Evolutionary conservation across 2,329 filamentous ascomycete species (phyloP).

Genomic region (Fusarium paranaense): DNA sequence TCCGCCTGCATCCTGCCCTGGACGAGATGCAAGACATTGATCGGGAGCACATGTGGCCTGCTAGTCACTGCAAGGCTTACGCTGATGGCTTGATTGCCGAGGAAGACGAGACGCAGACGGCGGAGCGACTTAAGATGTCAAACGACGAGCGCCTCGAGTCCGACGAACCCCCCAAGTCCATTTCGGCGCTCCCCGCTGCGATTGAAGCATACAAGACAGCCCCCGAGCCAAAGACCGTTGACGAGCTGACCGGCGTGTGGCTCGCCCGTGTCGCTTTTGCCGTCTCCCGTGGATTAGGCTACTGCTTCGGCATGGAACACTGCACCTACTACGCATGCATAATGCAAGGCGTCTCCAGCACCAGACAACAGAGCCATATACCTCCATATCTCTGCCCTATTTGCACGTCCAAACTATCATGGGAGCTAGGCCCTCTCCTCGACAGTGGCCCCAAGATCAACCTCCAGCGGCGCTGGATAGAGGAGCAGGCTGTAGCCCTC

Average conservation of each 20-base stretch:
- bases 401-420: slow-evolving; percentile 65
- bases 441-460: slow-evolving; percentile 29
- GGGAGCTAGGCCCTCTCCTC: slow-evolving; percentile 10
- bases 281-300: slow-evolving; percentile 73
- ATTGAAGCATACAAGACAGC: slow-evolving; percentile 43
- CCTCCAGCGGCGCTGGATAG: slow-evolving; percentile 28
- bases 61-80: slow-evolving; percentile 68
- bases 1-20: slow-evolving; percentile 69
- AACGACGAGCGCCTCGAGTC: background rate
- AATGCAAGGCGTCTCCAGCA: slow-evolving; percentile 70
- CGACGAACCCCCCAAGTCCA: background rate
- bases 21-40: slow-evolving; percentile 55
- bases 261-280: slow-evolving; percentile 68
- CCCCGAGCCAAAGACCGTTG: slow-evolving; percentile 35
- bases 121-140: slow-evolving; percentile 3
- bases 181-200: slow-evolving; percentile 50
- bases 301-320: slow-evolving; percentile 75
- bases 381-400: slow-evolving; percentile 73
- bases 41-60: slow-evolving; percentile 70
- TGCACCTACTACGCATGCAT: slow-evolving; percentile 74
- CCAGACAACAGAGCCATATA: slow-evolving; percentile 70
- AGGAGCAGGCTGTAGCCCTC: slow-evolving; percentile 55
- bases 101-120: background rate
- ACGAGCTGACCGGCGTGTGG: slow-evolving; percentile 61
- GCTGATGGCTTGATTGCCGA: slow-evolving; percentile 49